These are phyloP conservation scores for Allantophomopsis cytisporea DNA, from an alignment of 2,329 filamentous ascomycete genomes.

Conservation along the genomic window DNA sequence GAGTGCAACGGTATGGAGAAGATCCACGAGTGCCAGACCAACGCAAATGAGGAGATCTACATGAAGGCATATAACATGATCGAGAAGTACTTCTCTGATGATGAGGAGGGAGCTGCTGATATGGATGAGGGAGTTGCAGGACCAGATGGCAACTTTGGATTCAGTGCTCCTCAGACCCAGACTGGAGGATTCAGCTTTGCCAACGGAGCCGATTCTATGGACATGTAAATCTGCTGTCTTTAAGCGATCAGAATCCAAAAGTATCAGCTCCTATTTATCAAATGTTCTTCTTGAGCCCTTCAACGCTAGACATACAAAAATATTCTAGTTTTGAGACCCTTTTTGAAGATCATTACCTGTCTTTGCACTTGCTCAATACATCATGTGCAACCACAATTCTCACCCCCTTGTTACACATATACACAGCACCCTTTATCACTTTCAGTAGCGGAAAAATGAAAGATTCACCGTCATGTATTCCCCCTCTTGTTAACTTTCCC, in stretches of 20 bases:
- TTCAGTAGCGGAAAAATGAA: slow-evolving; percentile 15
- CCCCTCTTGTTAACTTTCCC: slow-evolving; percentile 2
- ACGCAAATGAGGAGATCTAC: slow-evolving; percentile 99
- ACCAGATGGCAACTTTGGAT: slow-evolving; percentile 63
- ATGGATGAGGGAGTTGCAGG: slow-evolving; percentile 66
- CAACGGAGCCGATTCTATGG: slow-evolving; percentile 57
- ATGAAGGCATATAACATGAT: slow-evolving; percentile 99
- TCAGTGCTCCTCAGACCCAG: slow-evolving; percentile 54
- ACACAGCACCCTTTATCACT: slow-evolving; percentile 9
- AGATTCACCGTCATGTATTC: slow-evolving; percentile 23
- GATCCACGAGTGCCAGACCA: slow-evolving; percentile 99
- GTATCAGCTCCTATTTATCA: background rate
- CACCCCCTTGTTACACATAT: slow-evolving; percentile 5
- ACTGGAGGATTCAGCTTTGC: slow-evolving; percentile 90
- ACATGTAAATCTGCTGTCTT: slow-evolving; percentile 46
- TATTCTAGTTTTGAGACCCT: slow-evolving; percentile 4
- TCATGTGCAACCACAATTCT: slow-evolving; percentile 9
- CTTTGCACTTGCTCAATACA: slow-evolving; percentile 2
- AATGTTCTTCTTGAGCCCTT: background rate
- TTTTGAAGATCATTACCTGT: background rate
- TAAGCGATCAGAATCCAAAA: background rate
- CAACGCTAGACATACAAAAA: slow-evolving; percentile 4
- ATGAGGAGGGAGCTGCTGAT: slow-evolving; percentile 68
- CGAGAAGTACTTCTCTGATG: slow-evolving; percentile 99
- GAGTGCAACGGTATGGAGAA: slow-evolving; percentile 99